Evolutionary conservation across 2,329 filamentous ascomycete genomes (phyloP), one percentile per base, ranked within the genome.

Genomic region (Myrmaecium sp.): DNA sequence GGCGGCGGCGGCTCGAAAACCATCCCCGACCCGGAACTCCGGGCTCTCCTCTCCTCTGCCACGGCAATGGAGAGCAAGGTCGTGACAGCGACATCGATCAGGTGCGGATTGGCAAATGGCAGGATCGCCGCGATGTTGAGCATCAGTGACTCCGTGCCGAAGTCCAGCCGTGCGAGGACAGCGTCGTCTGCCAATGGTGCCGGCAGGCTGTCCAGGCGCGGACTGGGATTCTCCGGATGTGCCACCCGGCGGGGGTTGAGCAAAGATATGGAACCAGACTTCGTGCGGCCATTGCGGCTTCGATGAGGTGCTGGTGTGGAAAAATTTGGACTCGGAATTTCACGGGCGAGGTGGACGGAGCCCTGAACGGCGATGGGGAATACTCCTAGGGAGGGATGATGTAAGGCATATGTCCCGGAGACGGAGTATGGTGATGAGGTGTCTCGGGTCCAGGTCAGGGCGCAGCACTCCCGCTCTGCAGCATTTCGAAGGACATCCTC

Each of bases 391-490:
- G 45, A 46, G 5, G 59, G 56, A 33, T 63, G 59, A 13, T 54
- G 48, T 1, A 63, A 43, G 14, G 51, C 48, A 34, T 63, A 62
- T 4, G 44, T 44, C 3, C 55, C 54, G 4, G 46, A 38, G 14
- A 23, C 15, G 18, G 27, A 21, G 27, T 29, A 30, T 4, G 27
- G 27, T 18, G 21, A 28, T 26, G 8, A 30, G 28, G 14, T 44
- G 36, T 7, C 50, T 44, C 9, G 51, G 38, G 14, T 50, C 46
- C n/a, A 82, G n/a, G 78, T 68, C 2, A 84, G 63, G 3, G 72
- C 63, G 14, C 70, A 77, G 37, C 69, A 72, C 50, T 82, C 75
- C 17, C 66, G 62, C 43, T 77, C 69, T 1, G 75, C 75, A 17
- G 72, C 66, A 31, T 61, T 59, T 4, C 72, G 59, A 6, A 74